A percentile compares a stretch with the other conserved stretches of the same genome.
Evolutionary conservation across 2,329 filamentous ascomycete species (phyloP).

Genomic region (Sporothrix brunneoviolacea): DNA sequence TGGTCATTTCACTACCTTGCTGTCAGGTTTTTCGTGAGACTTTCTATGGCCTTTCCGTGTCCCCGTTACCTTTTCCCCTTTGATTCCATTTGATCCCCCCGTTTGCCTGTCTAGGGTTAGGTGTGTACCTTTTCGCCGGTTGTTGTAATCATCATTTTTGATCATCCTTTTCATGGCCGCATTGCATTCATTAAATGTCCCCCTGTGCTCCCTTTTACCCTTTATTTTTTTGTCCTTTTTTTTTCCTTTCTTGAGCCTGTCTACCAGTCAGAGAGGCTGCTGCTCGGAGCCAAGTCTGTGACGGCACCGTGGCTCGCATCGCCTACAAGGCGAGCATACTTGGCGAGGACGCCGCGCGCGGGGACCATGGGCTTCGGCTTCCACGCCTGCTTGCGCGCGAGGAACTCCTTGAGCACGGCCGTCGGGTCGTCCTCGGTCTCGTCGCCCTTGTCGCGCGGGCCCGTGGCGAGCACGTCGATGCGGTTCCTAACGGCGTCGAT

Average conservation of each 20-base stretch:
- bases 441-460: too few species aligned
- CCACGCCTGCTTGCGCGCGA: slow-evolving; percentile 54
- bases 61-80: too few species aligned
- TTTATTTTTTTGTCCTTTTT: background rate
- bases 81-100: too few species aligned
- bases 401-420: slow-evolving; percentile 47
- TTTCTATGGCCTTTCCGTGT: too few species aligned
- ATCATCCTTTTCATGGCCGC: too few species aligned
- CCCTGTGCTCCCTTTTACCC: too few species aligned
- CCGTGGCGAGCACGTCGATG: slow-evolving; percentile 57
- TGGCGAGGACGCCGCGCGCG: slow-evolving; percentile 77
- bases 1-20: too few species aligned
- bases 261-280: slow-evolving; percentile 14
- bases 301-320: slow-evolving; percentile 90
- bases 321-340: slow-evolving; percentile 81
- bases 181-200: too few species aligned
- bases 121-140: too few species aligned
- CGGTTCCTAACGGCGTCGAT: slow-evolving; percentile 79
- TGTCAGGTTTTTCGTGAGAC: too few species aligned
- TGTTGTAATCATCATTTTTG: too few species aligned
- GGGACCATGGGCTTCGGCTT: slow-evolving; percentile 62
- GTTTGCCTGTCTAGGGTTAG: too few species aligned
- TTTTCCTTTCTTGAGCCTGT: background rate
- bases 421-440: slow-evolving; percentile 17
- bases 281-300: slow-evolving; percentile 53